Evolutionary conservation across 2,329 filamentous ascomycete species (phyloP).

Genomic region (Colletotrichum tabaci): DNA sequence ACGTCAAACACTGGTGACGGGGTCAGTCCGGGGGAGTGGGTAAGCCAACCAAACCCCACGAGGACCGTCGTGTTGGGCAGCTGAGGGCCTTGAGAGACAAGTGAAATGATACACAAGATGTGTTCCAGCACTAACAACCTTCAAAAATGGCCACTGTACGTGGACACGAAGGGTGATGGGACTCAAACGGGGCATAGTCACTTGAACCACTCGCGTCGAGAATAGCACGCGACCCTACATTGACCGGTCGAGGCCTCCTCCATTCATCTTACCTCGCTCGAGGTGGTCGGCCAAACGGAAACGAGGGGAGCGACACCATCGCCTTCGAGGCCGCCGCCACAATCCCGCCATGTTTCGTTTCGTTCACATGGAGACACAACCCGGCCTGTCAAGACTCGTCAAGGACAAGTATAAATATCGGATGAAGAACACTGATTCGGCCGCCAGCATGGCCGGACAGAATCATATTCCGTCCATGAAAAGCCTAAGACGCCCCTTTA

Average conservation of each 20-base stretch:
- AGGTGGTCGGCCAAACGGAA: background rate
- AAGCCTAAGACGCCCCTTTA: background rate
- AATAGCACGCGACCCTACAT: slow-evolving; percentile 18
- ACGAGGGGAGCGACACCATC: background rate
- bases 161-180: slow-evolving; percentile 1
- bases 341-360: background rate
- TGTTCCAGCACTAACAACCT: background rate
- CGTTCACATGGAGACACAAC: slow-evolving; percentile 4
- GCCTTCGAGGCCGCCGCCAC: slow-evolving; percentile 4
- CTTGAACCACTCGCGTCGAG: background rate
- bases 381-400: slow-evolving; percentile 11
- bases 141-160: background rate
- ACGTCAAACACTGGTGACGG: background rate
- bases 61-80: slow-evolving; percentile 15
- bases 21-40: background rate
- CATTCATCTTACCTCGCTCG: background rate
- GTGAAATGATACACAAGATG: background rate
- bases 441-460: slow-evolving; percentile 2
- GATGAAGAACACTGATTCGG: slow-evolving; percentile 27
- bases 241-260: background rate
- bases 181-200: slow-evolving; percentile 3
- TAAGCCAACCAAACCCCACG: background rate
- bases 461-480: background rate
- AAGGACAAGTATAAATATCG: background rate
- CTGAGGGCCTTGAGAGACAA: slow-evolving; percentile 6